Base-by-base conservation (phyloP, 805 yeast species). In the Yarrowia osloensis region DNA sequence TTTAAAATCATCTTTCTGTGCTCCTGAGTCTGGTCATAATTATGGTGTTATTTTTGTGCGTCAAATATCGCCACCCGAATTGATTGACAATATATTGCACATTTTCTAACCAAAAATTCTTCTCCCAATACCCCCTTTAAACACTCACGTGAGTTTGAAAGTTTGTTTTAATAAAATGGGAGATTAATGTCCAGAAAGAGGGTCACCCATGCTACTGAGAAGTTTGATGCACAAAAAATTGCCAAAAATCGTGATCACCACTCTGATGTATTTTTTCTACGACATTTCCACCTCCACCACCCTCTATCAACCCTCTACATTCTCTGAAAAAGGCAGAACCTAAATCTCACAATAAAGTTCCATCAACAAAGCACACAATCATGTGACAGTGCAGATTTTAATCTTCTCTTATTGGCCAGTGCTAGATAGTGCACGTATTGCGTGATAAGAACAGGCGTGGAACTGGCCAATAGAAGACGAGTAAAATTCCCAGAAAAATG, bases 341-440 rank as follows among this genome's bases (percentile, higher is more conserved):
- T 29, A 39, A 39, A 15, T 15, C 15, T 17, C 11, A 11, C 4
- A 19, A 4, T 54, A 24, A 54, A 12, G 12, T 54, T 54, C n/a
- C 46, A 54, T 54, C 57, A 50, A 50, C 57, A 50, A 50, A 50
- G 57, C 63, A 57, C 49, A 57, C 49, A 57, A 57, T 57, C 49
- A 39, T 57, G 49, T 57, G 47, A 57, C 63, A 39, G 49, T 57
- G 63, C 63, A 57, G 63, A 57, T 57, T 57, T 57, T 57, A 28
- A 19, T 40, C 47, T 40, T 40, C 21, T 39, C 63, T 57, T 57
- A 57, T 57, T 57, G 63, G 63, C 37, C 63, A 39, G 63, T 57
- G 63, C 63, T 57, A 57, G 63, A 57, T 57, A 39, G 63, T 57
- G 63, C 63, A 57, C 63, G 35, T 40, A 13, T 57, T 28, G 47